A percentile compares a stretch with the other conserved stretches of the same genome.
Conservation (phyloP, 2,329 filamentous ascomycete genomes). For the Epichloe sp. region DNA sequence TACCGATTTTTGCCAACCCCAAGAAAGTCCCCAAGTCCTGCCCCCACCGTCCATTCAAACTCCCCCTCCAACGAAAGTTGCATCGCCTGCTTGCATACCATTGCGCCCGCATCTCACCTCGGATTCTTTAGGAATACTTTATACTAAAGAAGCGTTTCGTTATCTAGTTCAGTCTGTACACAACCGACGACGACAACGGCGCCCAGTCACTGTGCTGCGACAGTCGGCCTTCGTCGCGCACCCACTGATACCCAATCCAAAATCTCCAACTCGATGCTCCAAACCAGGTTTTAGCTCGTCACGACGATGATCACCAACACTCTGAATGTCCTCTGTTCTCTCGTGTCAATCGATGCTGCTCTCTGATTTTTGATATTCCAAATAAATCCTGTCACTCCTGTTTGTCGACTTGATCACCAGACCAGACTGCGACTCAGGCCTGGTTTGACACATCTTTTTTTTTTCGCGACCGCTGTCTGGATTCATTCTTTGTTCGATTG, state of each 20-base stretch:
- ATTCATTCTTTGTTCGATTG: conserved; percentile 5
- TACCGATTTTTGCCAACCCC: not conserved
- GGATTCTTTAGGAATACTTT: not conserved
- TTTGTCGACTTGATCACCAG: conserved; percentile 10
- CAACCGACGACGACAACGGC: not conserved
- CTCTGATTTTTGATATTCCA: conserved; percentile 32
- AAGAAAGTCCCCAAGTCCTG: not conserved
- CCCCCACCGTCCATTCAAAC: conserved; percentile 3
- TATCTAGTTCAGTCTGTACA: not conserved
- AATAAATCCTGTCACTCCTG: conserved; percentile 17
- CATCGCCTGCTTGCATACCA: not conserved
- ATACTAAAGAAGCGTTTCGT: not conserved
- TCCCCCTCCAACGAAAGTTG: conserved; percentile 5
- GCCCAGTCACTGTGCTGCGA: conserved; percentile 1
- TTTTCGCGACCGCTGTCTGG: conserved; percentile 3
- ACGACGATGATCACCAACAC: conserved; percentile 44
- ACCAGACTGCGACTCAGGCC: conserved; percentile 1
- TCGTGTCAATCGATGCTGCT: conserved; percentile 40
- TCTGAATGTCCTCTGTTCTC: conserved; percentile 33
- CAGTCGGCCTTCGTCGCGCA: conserved; percentile 1
- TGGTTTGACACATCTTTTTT: conserved; percentile 1
- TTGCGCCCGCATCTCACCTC: conserved; percentile 3
- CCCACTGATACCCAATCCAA: conserved; percentile 1
- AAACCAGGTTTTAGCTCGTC: conserved; percentile 22
- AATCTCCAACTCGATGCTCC: conserved; percentile 1